Percentiles rank a stretch among this genome's conserved stretches.
Evolutionary conservation across 352 stramenopile genomes (phyloP).

Genomic region (Phytopythium helicoides): DNA sequence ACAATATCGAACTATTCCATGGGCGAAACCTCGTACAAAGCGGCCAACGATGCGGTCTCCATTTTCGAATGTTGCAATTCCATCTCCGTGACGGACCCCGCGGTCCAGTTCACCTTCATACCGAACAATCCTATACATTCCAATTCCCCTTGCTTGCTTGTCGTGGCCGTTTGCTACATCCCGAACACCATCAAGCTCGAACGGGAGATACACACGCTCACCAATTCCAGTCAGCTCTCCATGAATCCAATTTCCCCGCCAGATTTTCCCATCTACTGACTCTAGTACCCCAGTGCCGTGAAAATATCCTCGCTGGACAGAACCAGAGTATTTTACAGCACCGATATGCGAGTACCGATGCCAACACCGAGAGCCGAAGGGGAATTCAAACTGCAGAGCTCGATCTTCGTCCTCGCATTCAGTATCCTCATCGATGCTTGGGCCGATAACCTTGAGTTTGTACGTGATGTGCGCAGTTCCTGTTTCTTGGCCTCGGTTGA

Average conservation of each 20-base stretch:
- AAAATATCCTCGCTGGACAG: constrained; percentile 52
- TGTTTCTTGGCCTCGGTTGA: constrained; percentile 41
- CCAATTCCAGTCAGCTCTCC: constrained; percentile 49
- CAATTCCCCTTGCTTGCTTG: constrained; percentile 3
- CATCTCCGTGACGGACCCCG: constrained; percentile 47
- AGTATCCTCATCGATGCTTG: background rate
- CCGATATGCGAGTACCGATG: constrained; percentile 33
- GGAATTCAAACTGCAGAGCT: constrained; percentile 68
- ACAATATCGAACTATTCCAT: constrained; percentile 40
- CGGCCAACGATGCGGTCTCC: constrained; percentile 40
- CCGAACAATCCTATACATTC: constrained; percentile 51
- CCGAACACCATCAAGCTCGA: constrained; percentile 41
- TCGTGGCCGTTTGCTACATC: constrained; percentile 15
- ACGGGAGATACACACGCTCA: constrained; percentile 48
- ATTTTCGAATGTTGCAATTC: constrained; percentile 53
- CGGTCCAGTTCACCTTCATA: constrained; percentile 53
- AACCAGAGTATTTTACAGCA: constrained; percentile 35
- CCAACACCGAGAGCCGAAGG: constrained; percentile 49
- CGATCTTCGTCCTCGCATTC: constrained; percentile 27
- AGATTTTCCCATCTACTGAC: constrained; percentile 56
- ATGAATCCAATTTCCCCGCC: constrained; percentile 45
- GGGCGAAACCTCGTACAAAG: constrained; percentile 45
- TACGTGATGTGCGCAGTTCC: constrained; percentile 41
- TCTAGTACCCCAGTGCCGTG: constrained; percentile 53
- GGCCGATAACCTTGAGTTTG: constrained; percentile 16